phyloP scores from a whole-genome alignment of 2,329 filamentous ascomycete genomes.

The Beauveria caledonica region DNA sequence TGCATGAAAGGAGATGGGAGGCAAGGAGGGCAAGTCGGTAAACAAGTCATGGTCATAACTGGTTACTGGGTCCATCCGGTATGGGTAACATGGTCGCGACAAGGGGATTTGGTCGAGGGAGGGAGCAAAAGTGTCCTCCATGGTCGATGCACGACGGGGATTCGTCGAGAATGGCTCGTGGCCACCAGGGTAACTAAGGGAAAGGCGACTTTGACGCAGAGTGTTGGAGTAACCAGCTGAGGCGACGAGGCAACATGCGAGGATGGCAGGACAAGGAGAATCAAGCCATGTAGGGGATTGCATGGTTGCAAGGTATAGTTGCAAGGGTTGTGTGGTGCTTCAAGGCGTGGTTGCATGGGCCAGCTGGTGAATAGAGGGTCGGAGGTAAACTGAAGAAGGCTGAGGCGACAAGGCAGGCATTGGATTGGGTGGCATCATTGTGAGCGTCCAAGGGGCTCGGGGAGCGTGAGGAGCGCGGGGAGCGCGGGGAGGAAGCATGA shows the following conservation, averaged over 20 bases:
- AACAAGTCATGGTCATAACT: neutral
- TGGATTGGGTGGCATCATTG: neutral
- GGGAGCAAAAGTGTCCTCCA: no score
- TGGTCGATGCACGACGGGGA: no score
- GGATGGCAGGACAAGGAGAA: neutral
- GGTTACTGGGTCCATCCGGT: neutral
- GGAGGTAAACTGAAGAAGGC: no score
- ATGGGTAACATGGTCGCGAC: neutral
- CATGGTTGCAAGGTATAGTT: neutral
- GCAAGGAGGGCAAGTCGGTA: neutral
- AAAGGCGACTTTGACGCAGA: neutral
- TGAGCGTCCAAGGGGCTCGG: neutral
- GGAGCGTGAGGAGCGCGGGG: no score
- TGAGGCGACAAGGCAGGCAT: no score
- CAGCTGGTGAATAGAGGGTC: no score
- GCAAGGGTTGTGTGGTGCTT: no score
- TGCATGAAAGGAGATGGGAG: neutral
- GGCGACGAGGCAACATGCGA: constrained; percentile 2
- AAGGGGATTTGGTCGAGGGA: no score
- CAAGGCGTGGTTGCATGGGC: no score
- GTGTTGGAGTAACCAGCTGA: neutral
- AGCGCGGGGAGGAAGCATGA: no score
- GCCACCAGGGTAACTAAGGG: no score
- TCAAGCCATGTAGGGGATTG: neutral
- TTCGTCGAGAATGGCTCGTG: no score